Evolutionary conservation across 306 rosid species (phyloP), one percentile per base, ranked within the genome.

Genomic region (Leucaena leucocephala): DNA sequence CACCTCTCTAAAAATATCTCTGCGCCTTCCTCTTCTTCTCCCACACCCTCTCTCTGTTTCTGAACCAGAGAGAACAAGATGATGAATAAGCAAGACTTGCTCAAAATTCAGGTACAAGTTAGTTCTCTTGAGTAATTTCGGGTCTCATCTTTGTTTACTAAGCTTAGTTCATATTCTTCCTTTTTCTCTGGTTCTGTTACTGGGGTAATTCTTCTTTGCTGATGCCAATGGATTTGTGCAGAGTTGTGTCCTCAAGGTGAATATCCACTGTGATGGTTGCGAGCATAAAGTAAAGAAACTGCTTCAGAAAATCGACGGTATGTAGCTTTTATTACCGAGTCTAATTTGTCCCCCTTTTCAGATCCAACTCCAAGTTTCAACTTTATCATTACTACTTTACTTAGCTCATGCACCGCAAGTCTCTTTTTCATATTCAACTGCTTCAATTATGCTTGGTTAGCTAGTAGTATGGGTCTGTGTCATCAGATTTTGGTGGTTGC

Each of bases 261-360:
- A 90, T 71, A 93, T 95, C 76, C 90, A 91, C 85, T 95, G 99
- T 27, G 96, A 91, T 33, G 99, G 98, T 3, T 95, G 98, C 82
- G 90, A 83, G 76, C 86, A 90, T 73, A 91, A 91, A 87, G 97
- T 95, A 1, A 86, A 70, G 93, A 95, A 95, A 89, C 54, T 83
- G 14, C 83, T 95, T 50, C 97, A 88, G 92, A 95, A 92, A 85
- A 91, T 93, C 43, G 99, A 95, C 0, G 99, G 99, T 95, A 78
- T 62, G 39, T 68, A 57, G 6, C 64, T 58, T 52, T 39, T 33
- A 16, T 12, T 66, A 71, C 1, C 1, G 4, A 11, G 7, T 27
- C 15, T 59, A 10, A 27, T 59, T 33, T 61, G 7, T 59, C n/a
- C 67, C n/a, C 16, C 38, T 61, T 77, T 65, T 76, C 39, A 50